Percentiles rank a stretch among this genome's conserved stretches.
Conservation (phyloP, 176 grass and related monocot species). For the Saccharum spontaneum region DNA sequence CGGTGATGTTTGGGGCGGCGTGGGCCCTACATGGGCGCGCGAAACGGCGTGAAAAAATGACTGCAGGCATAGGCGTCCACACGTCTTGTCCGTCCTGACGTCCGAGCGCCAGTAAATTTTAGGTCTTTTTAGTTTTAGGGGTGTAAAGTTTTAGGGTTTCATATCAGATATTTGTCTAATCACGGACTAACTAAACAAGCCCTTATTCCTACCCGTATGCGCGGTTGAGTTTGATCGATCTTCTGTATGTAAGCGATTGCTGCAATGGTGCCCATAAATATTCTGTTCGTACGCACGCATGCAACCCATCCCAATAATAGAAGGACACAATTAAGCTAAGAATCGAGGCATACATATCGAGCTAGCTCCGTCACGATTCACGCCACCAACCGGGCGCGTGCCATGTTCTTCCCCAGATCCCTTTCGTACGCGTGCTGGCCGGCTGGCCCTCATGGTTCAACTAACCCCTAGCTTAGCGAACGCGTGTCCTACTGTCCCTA, state of each 20-base stretch:
- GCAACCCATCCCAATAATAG: not conserved
- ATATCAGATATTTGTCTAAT: too few species aligned
- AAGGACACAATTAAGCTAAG: not conserved
- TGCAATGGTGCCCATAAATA: not conserved
- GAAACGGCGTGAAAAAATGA: too few species aligned
- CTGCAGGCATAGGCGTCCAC: too few species aligned
- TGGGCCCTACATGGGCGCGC: too few species aligned
- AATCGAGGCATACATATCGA: not conserved
- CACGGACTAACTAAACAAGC: too few species aligned
- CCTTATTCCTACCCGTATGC: too few species aligned
- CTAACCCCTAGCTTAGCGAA: not conserved
- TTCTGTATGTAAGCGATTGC: not conserved
- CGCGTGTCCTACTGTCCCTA: conserved; percentile 10
- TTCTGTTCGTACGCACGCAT: not conserved
- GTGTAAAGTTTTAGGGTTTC: too few species aligned
- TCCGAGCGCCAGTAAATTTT: too few species aligned
- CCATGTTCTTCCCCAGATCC: conserved; percentile 17
- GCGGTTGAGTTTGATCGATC: too few species aligned
- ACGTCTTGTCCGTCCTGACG: too few species aligned
- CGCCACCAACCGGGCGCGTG: not conserved
- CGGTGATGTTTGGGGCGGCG: too few species aligned
- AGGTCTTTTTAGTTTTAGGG: too few species aligned
- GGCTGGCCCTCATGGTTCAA: not conserved
- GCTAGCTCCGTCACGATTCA: not conserved
- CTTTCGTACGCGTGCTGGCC: not conserved